These are phyloP conservation scores for Lasiodiplodia hormozganensis DNA, from an alignment of 2,329 filamentous ascomycete genomes.

Conservation along the genomic window DNA sequence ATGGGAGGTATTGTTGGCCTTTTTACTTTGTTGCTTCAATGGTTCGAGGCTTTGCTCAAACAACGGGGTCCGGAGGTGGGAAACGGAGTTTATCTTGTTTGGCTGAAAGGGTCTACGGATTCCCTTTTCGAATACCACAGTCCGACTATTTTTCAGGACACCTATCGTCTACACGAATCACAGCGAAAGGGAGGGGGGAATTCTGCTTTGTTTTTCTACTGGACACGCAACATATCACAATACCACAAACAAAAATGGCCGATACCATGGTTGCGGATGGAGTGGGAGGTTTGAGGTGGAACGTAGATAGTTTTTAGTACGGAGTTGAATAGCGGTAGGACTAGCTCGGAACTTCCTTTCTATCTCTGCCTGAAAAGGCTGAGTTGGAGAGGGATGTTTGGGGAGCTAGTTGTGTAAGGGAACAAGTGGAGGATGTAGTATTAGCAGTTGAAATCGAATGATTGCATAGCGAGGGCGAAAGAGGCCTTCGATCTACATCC, in stretches of 20 bases:
- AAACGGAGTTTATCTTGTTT: conserved; percentile 26
- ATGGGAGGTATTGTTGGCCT: conserved; percentile 22
- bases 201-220: conserved; percentile 15
- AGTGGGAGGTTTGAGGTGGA: background rate
- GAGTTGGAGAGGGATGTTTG: background rate
- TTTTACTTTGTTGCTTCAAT: conserved; percentile 6
- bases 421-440: conserved; percentile 19
- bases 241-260: conserved; percentile 21
- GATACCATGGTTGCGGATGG: conserved; percentile 6
- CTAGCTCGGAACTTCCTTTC: background rate
- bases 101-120: conserved; percentile 7
- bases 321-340: background rate
- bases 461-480: background rate
- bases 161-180: conserved; percentile 17
- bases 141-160: conserved; percentile 25
- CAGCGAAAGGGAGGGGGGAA: conserved; percentile 12
- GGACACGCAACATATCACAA: conserved; percentile 17
- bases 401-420: background rate
- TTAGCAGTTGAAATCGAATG: conserved; percentile 13
- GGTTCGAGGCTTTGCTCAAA: conserved; percentile 12
- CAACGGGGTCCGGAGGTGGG: conserved; percentile 19
- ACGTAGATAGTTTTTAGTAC: conserved; percentile 26
- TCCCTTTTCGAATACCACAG: conserved; percentile 17
- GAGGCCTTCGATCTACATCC: conserved; percentile 12
- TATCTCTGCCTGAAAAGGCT: conserved; percentile 1